Conservation (phyloP, 805 yeast genomes). For the Kuraishia capsulata region DNA sequence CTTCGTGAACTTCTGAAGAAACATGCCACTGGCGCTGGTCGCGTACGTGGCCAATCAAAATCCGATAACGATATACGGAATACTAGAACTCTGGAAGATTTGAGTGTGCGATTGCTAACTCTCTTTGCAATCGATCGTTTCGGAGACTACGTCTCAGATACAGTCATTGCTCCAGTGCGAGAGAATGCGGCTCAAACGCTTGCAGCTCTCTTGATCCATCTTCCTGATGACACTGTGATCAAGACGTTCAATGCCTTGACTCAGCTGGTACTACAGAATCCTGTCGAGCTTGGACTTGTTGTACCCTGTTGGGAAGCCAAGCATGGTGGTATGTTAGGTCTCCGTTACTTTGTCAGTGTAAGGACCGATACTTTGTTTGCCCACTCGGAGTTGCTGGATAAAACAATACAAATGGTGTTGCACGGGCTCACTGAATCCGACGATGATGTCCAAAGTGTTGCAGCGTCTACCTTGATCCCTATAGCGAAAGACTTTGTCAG, state of each 20-base stretch:
- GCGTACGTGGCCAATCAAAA: conserved; percentile 53
- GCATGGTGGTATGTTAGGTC: conserved; percentile 95
- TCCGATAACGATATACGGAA: conserved; percentile 62
- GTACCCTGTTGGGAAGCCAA: conserved; percentile 90
- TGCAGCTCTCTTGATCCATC: conserved; percentile 78
- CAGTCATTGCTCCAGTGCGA: conserved; percentile 96
- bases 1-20: conserved; percentile 74
- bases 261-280: conserved; percentile 60
- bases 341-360: conserved; percentile 85
- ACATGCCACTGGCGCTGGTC: conserved; percentile 83
- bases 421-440: conserved; percentile 73
- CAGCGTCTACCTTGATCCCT: conserved; percentile 88
- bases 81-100: conserved; percentile 68
- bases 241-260: conserved; percentile 59
- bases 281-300: conserved; percentile 28
- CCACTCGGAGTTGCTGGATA: conserved; percentile 47
- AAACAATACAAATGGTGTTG: conserved; percentile 75
- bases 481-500: conserved; percentile 82
- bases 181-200: conserved; percentile 94
- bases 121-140: conserved; percentile 88
- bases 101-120: conserved; percentile 77
- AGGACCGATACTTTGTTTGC: conserved; percentile 67
- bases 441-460: conserved; percentile 95
- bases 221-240: conserved; percentile 48
- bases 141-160: conserved; percentile 95